phyloP scores from a whole-genome alignment of 306 rosid species.

The Vigna angularis region DNA sequence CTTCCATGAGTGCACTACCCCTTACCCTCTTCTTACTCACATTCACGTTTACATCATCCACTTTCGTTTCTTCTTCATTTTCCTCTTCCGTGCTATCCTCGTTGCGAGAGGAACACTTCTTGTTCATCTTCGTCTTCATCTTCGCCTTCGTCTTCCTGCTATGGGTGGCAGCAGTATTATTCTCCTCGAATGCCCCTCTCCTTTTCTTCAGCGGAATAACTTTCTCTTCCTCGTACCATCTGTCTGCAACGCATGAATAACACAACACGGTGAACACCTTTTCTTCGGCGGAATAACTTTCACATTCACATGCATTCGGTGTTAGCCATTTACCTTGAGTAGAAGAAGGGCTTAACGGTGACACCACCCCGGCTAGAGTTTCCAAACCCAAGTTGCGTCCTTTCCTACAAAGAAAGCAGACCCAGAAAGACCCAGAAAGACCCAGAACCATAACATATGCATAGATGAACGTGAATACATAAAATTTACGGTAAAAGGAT shows the following conservation, averaged over 20 bases:
- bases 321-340: constrained; percentile 52
- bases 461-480: background rate
- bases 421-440: constrained; percentile 56
- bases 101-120: constrained; percentile 47
- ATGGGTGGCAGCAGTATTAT: background rate
- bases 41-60: background rate
- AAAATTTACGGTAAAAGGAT: constrained; percentile 42
- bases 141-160: constrained; percentile 45
- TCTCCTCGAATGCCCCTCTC: constrained; percentile 56
- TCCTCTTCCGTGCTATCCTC: constrained; percentile 15
- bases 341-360: constrained; percentile 48
- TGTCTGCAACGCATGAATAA: constrained; percentile 11
- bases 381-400: constrained; percentile 52
- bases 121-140: constrained; percentile 65
- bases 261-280: background rate
- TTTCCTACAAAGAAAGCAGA: constrained; percentile 56
- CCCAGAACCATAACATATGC: constrained; percentile 34
- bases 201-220: constrained; percentile 80
- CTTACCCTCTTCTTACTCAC: constrained; percentile 53
- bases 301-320: background rate
- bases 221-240: constrained; percentile 79
- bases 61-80: background rate
- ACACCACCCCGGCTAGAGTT: constrained; percentile 38
- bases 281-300: too few species aligned
- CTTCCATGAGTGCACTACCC: constrained; percentile 77